A percentile compares a stretch with the other conserved stretches of the same genome.
Conservation (phyloP, 2,329 filamentous ascomycete species). For the Graphilbum sp. region DNA sequence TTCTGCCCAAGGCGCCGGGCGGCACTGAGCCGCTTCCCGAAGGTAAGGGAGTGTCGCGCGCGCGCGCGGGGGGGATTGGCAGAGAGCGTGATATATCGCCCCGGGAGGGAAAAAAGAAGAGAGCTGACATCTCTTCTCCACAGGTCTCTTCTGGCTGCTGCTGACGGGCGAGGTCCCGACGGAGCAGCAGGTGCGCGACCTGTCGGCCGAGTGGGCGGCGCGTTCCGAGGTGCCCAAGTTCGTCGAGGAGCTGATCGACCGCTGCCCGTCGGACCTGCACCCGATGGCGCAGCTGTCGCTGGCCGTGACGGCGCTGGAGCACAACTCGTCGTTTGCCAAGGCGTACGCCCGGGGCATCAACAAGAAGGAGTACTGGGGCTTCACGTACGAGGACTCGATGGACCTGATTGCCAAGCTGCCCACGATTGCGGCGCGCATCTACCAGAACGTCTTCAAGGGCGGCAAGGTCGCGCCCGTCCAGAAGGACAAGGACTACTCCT, state of each 20-base stretch:
- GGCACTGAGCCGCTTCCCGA: slow-evolving; percentile 95
- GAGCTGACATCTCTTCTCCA: too few relatives aligned
- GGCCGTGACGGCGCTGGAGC: slow-evolving; percentile 94
- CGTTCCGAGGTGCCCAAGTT: slow-evolving; percentile 95
- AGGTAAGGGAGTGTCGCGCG: slow-evolving; percentile 44
- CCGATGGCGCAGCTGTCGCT: slow-evolving; percentile 99
- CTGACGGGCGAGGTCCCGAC: slow-evolving; percentile 93
- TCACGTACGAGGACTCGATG: slow-evolving; percentile 99
- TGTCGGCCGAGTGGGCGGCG: slow-evolving; percentile 97
- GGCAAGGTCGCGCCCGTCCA: slow-evolving; percentile 92
- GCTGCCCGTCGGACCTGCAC: slow-evolving; percentile 96
- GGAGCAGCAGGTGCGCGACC: slow-evolving; percentile 95
- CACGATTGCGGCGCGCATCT: slow-evolving; percentile 95
- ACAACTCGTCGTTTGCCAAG: slow-evolving; percentile 94
- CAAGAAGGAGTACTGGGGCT: slow-evolving; percentile 99
- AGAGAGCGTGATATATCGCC: too few relatives aligned
- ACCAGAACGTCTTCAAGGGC: slow-evolving; percentile 99
- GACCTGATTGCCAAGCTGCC: slow-evolving; percentile 99
- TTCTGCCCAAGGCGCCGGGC: slow-evolving; percentile 92
- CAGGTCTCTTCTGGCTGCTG: slow-evolving; percentile 98
- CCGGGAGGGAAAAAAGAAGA: too few relatives aligned
- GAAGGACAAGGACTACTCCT: slow-evolving; percentile 98
- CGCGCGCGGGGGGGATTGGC: too few relatives aligned
- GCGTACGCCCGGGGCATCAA: slow-evolving; percentile 97
- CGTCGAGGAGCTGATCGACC: slow-evolving; percentile 98